Conservation (phyloP, 805 yeast species). For the Barnettozyma botsteinii region DNA sequence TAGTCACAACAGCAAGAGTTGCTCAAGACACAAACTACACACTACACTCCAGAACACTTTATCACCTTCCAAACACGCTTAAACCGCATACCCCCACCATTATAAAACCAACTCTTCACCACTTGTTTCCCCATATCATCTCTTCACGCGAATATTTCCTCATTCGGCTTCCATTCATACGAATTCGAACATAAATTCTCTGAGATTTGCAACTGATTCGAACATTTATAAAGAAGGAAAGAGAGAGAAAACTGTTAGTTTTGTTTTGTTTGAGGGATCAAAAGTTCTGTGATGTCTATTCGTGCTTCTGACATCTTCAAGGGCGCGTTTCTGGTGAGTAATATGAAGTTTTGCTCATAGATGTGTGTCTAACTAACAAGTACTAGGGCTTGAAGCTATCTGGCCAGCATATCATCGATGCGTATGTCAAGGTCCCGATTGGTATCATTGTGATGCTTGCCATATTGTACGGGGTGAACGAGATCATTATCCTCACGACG, state of each 20-base stretch:
- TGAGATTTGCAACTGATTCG: too few relatives aligned
- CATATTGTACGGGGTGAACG: constrained; percentile 24
- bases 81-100: too few relatives aligned
- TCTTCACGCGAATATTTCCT: neutral
- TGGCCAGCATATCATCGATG: constrained; percentile 16
- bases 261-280: neutral
- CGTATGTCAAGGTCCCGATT: constrained; percentile 21
- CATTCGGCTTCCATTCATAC: neutral
- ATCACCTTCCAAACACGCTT: too few relatives aligned
- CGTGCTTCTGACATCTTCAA: neutral
- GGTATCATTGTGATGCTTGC: constrained; percentile 19
- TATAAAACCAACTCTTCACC: too few relatives aligned
- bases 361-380: neutral
- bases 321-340: neutral
- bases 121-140: too few relatives aligned
- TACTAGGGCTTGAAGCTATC: constrained; percentile 18
- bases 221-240: too few relatives aligned
- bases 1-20: too few relatives aligned
- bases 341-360: neutral
- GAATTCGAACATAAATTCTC: neutral
- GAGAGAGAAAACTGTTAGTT: too few relatives aligned
- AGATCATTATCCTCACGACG: constrained; percentile 19
- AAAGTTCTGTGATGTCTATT: neutral
- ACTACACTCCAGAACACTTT: too few relatives aligned
- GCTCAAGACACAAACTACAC: too few relatives aligned